Conservation (phyloP, 2,329 filamentous ascomycete genomes). For the Fusarium sp. region DNA sequence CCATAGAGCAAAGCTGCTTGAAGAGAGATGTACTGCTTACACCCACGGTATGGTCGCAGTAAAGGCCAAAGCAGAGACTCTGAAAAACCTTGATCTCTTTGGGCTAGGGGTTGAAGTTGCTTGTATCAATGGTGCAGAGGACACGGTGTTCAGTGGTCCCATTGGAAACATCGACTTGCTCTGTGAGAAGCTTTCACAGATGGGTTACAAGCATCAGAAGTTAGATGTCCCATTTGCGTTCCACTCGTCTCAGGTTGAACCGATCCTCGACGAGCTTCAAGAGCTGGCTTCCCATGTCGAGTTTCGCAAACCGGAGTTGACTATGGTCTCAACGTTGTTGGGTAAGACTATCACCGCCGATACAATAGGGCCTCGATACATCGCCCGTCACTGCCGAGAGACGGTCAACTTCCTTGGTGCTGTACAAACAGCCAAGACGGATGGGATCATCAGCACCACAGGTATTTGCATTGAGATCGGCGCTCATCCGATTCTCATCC, state of each 20-base stretch:
- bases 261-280: constrained; percentile 62
- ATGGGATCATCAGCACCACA: neutral
- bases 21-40: constrained; percentile 15
- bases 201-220: neutral
- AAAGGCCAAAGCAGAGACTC: neutral
- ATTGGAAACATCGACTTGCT: constrained; percentile 11
- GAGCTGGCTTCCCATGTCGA: neutral
- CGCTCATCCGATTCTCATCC: neutral
- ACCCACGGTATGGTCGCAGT: constrained; percentile 11
- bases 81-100: neutral
- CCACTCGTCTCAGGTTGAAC: constrained; percentile 54
- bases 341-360: neutral
- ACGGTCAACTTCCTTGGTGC: constrained; percentile 1
- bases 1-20: constrained; percentile 21
- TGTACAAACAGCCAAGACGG: neutral
- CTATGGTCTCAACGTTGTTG: constrained; percentile 11
- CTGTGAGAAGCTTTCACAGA: neutral
- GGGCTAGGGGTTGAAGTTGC: neutral
- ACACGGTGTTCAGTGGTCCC: constrained; percentile 15
- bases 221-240: constrained; percentile 54
- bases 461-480: neutral
- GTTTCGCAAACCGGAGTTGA: constrained; percentile 4
- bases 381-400: neutral
- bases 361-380: neutral
- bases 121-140: neutral